Conservation (phyloP, 1,284 basidiomycete species). For the Uromyces viciae-fabae region DNA sequence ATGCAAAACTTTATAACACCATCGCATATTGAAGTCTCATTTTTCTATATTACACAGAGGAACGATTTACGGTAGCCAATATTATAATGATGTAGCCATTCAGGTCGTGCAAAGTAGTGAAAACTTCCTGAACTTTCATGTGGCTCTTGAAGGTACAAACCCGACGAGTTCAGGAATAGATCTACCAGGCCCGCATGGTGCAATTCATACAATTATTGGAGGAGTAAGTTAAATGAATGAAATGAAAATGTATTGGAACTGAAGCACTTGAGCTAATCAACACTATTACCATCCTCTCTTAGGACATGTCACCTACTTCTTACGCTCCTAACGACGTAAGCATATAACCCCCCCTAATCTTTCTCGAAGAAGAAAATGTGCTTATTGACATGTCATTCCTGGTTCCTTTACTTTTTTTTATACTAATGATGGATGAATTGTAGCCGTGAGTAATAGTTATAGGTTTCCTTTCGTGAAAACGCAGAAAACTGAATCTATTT, state of each 20-base stretch:
- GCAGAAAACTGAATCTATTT: too few relatives aligned
- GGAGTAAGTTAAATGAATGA: constrained; percentile 41
- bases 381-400: too few relatives aligned
- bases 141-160: constrained; percentile 32
- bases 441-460: constrained; percentile 18
- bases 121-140: constrained; percentile 36
- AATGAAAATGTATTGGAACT: too few relatives aligned
- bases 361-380: too few relatives aligned
- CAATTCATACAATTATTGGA: constrained; percentile 33
- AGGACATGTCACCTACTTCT: constrained; percentile 42
- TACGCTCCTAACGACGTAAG: constrained; percentile 42
- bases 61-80: constrained; percentile 20
- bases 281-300: background rate
- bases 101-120: constrained; percentile 21
- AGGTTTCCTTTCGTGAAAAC: background rate
- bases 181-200: constrained; percentile 34
- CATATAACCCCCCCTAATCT: background rate
- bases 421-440: too few relatives aligned
- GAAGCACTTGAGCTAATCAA: too few relatives aligned
- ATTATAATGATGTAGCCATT: constrained; percentile 26
- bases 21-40: too few relatives aligned
- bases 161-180: background rate
- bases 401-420: too few relatives aligned
- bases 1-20: too few relatives aligned
- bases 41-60: background rate